phyloP scores from a whole-genome alignment of 129 eudicot species.

The Centella asiatica region DNA sequence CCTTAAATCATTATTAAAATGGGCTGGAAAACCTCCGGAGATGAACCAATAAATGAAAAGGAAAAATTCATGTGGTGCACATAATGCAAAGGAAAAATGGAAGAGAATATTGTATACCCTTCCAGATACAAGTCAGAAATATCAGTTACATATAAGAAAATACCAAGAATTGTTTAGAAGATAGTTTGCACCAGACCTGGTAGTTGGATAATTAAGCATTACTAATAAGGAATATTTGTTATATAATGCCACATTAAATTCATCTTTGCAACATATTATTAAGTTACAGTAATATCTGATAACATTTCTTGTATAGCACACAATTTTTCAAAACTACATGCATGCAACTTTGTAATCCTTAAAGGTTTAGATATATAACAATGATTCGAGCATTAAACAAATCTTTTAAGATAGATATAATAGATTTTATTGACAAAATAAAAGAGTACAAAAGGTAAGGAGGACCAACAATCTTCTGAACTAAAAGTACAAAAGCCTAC shows the following conservation, averaged over 20 bases:
- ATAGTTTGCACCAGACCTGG: background rate
- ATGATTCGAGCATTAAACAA: background rate
- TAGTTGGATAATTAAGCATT: background rate
- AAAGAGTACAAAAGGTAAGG: background rate
- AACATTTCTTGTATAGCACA: too few species aligned
- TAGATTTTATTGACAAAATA: background rate
- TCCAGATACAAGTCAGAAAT: slow-evolving; percentile 1
- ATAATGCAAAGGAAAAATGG: background rate
- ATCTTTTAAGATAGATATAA: background rate
- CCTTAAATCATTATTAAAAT: background rate
- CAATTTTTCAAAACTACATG: too few species aligned
- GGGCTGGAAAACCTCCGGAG: too few species aligned
- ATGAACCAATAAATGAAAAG: background rate
- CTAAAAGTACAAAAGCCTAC: background rate
- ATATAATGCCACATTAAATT: too few species aligned
- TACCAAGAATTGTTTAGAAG: background rate
- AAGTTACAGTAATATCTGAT: too few species aligned
- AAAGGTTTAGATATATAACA: background rate
- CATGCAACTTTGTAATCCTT: too few species aligned
- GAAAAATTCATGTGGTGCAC: slow-evolving; percentile 2
- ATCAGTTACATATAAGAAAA: background rate
- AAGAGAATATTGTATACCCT: background rate
- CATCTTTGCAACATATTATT: too few species aligned
- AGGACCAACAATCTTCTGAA: background rate
- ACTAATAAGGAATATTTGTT: background rate